These are phyloP conservation scores for Podospora pseudoanserina DNA, from an alignment of 495 filamentous ascomycete genomes.

Conservation along the genomic window DNA sequence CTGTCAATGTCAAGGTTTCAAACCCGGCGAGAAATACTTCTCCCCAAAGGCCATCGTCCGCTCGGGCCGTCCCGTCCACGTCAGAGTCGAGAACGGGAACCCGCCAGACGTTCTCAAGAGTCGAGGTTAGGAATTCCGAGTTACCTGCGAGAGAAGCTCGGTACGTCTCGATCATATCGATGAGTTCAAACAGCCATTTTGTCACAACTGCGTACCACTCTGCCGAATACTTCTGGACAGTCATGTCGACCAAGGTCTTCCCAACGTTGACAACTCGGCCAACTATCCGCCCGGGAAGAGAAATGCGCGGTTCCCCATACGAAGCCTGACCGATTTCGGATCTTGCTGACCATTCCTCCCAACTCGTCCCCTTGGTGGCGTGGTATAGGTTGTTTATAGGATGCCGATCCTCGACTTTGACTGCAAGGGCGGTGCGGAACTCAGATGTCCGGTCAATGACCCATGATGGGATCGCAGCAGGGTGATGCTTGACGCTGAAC, in stretches of 20 bases:
- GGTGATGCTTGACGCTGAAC: background rate
- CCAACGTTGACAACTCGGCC: conserved; percentile 1
- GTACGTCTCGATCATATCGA: conserved; percentile 3
- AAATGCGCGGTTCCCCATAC: conserved; percentile 9
- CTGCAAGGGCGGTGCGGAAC: background rate
- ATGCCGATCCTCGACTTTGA: background rate
- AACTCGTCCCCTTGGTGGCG: conserved; percentile 2
- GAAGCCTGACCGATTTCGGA: background rate
- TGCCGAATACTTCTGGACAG: background rate
- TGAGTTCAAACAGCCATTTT: conserved; percentile 8
- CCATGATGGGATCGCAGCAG: conserved; percentile 8
- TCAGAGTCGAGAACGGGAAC: conserved; percentile 14
- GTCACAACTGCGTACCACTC: background rate
- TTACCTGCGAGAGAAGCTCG: background rate
- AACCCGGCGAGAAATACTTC: conserved; percentile 7
- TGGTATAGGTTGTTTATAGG: background rate
- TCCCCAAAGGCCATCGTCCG: background rate
- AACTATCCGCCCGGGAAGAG: conserved; percentile 1
- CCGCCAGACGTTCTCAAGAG: conserved; percentile 9
- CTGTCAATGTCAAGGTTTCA: conserved; percentile 11
- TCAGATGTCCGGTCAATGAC: conserved; percentile 13
- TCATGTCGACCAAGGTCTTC: background rate
- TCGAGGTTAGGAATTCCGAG: background rate
- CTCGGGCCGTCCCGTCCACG: background rate
- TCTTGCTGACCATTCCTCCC: conserved; percentile 11